Evolutionary conservation across 306 rosid genomes (phyloP).

Genomic region (Rubus parviflorus): DNA sequence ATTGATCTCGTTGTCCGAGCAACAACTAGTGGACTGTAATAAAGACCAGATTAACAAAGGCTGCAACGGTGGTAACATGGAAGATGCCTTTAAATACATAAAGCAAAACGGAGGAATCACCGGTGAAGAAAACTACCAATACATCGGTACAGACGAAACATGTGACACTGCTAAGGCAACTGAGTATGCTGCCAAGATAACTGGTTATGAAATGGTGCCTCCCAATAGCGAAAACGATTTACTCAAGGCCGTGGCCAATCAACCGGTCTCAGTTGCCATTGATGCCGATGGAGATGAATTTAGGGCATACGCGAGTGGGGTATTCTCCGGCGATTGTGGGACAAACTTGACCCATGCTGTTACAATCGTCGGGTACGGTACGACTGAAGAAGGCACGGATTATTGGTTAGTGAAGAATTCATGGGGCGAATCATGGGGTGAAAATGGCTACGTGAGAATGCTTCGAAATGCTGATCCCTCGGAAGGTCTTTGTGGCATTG

Average conservation of each 20-base stretch:
- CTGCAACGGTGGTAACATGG: neutral
- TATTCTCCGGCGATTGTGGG: constrained; percentile 17
- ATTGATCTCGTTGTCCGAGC: constrained; percentile 31
- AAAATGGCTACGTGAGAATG: constrained; percentile 30
- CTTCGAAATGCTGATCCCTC: neutral
- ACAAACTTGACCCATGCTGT: neutral
- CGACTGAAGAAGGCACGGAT: neutral
- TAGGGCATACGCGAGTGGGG: neutral
- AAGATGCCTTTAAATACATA: constrained; percentile 21
- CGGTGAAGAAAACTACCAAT: constrained; percentile 27
- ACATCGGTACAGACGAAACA: neutral
- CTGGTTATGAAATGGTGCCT: neutral
- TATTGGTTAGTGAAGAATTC: constrained; percentile 36
- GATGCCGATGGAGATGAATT: neutral
- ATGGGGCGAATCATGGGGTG: constrained; percentile 35
- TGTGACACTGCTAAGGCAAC: neutral
- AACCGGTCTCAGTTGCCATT: constrained; percentile 16
- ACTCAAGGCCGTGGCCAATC: constrained; percentile 18
- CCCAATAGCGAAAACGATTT: constrained; percentile 10
- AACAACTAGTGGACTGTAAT: constrained; percentile 35
- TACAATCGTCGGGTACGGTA: constrained; percentile 27
- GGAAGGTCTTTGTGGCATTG: constrained; percentile 1
- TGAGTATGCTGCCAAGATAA: constrained; percentile 5
- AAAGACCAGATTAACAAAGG: neutral
- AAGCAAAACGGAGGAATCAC: constrained; percentile 17